A percentile compares a stretch with the other conserved stretches of the same genome.
Evolutionary conservation across 805 yeast genomes (phyloP).

Genomic region (Sugiyamaella americana): DNA sequence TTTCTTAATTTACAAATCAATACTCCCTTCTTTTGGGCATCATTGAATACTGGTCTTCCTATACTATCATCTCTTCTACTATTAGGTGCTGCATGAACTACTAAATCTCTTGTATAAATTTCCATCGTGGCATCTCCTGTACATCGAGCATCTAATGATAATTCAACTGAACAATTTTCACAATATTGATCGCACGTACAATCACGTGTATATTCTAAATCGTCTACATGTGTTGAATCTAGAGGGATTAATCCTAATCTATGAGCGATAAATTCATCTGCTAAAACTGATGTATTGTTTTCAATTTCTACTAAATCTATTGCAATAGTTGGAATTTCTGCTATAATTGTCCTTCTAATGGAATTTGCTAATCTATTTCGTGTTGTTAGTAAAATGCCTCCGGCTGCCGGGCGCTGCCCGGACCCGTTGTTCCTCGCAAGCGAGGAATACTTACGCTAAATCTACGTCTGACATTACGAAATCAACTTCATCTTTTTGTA

Average conservation of each 20-base stretch:
- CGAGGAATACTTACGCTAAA: conserved; percentile 42
- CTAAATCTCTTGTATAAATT: conserved; percentile 79
- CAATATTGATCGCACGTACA: conserved; percentile 98
- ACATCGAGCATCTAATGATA: conserved; percentile 82
- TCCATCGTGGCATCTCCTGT: conserved; percentile 83
- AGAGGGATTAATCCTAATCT: conserved; percentile 89
- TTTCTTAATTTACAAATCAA: conserved; percentile 83
- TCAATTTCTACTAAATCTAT: conserved; percentile 94
- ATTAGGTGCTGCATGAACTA: conserved; percentile 37
- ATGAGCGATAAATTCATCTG: conserved; percentile 95
- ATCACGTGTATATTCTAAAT: conserved; percentile 74
- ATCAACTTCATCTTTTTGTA: conserved; percentile 83
- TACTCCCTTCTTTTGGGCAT: conserved; percentile 75
- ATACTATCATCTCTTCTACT: conserved; percentile 37
- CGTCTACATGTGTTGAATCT: conserved; percentile 75
- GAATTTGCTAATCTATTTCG: conserved; percentile 69
- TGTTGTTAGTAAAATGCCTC: neutral
- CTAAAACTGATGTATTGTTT: conserved; percentile 86
- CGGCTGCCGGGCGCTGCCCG: neutral
- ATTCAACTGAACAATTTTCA: conserved; percentile 85
- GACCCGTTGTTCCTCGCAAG: neutral
- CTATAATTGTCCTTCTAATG: conserved; percentile 81
- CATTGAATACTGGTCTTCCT: conserved; percentile 84
- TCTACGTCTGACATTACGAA: conserved; percentile 84
- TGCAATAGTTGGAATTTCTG: conserved; percentile 95